Evolutionary conservation across 1,284 basidiomycete species (phyloP).

Genomic region (Melampsora americana): DNA sequence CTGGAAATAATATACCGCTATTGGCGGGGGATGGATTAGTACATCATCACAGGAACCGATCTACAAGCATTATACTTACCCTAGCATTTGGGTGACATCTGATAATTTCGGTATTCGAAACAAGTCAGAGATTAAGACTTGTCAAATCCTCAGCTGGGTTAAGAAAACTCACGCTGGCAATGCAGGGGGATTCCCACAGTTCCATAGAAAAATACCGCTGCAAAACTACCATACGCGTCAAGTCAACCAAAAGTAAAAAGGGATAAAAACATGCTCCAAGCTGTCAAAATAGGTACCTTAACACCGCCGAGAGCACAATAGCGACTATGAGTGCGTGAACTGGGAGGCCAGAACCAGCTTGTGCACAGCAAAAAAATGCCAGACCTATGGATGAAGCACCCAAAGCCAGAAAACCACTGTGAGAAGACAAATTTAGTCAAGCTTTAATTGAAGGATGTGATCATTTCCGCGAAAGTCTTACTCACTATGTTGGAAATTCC

Average conservation of each 20-base stretch:
- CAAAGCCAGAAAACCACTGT: constrained; percentile 19
- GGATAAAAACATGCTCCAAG: neutral
- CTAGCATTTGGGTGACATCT: constrained; percentile 41
- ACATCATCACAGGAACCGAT: neutral
- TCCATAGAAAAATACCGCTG: constrained; percentile 37
- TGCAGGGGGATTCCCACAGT: constrained; percentile 24
- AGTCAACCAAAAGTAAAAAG: neutral
- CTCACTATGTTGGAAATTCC: neutral
- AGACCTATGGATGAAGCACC: constrained; percentile 1
- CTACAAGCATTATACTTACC: constrained; percentile 1
- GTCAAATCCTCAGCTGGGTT: too few species aligned
- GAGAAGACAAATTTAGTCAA: too few species aligned
- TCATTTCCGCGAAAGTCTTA: neutral
- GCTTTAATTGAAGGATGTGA: too few species aligned
- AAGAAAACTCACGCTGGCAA: constrained; percentile 28
- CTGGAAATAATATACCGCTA: constrained; percentile 41
- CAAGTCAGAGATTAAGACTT: neutral
- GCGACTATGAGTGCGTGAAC: neutral
- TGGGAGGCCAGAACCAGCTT: constrained; percentile 19
- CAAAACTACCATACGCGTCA: constrained; percentile 12
- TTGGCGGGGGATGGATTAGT: neutral
- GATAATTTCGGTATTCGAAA: neutral
- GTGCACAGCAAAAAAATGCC: constrained; percentile 19
- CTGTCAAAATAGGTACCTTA: constrained; percentile 17
- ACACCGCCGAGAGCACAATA: constrained; percentile 10